Evolutionary conservation across 208 protist species (phyloP).

Genomic region (Acanthamoeba royreba): DNA sequence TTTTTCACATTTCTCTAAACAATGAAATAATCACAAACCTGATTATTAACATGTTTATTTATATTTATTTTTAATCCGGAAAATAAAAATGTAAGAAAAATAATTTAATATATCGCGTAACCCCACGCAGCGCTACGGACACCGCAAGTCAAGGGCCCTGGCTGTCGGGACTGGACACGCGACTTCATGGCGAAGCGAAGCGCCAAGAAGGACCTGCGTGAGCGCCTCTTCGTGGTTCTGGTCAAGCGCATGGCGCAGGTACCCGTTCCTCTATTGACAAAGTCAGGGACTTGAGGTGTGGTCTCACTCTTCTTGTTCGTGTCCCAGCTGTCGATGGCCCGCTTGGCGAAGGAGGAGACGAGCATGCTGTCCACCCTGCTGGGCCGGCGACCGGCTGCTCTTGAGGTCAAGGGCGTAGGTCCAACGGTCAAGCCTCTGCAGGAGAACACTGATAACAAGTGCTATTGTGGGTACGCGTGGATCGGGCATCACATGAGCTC

Average conservation of each 20-base stretch:
- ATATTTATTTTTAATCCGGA: no score
- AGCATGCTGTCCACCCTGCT: neutral
- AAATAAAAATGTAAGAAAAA: no score
- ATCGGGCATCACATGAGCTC: no score
- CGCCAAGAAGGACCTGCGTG: neutral
- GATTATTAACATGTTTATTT: no score
- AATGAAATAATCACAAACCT: no score
- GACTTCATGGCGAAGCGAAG: neutral
- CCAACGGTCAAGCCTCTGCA: neutral
- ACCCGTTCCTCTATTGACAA: neutral
- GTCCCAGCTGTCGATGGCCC: neutral
- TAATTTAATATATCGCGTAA: no score
- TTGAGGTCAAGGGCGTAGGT: conserved; percentile 13
- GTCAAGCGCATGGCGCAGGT: conserved; percentile 18
- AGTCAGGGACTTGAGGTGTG: neutral
- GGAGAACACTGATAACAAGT: neutral
- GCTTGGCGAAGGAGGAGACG: neutral
- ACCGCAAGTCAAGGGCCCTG: no score
- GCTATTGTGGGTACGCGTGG: neutral
- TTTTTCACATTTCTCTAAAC: no score
- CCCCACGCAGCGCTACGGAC: no score
- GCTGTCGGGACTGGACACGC: neutral
- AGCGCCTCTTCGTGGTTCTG: conserved; percentile 13
- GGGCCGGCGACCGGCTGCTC: neutral
- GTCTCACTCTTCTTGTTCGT: neutral